Evolutionary conservation across 495 filamentous ascomycete genomes (phyloP).

Genomic region (Stereocaulon alpinum): DNA sequence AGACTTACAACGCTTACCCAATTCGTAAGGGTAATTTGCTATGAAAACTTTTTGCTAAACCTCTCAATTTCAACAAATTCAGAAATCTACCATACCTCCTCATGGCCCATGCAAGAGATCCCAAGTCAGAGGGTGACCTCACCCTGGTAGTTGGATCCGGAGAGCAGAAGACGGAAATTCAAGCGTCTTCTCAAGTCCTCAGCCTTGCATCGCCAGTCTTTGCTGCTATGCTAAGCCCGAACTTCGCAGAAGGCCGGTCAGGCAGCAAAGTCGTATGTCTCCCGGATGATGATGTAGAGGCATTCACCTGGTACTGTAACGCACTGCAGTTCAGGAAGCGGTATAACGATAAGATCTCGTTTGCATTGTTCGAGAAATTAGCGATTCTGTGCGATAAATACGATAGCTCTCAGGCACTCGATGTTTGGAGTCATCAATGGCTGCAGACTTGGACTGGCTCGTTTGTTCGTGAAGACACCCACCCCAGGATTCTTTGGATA

Average conservation of each 20-base stretch:
- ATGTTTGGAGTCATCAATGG: background rate
- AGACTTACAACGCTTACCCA: too few species aligned
- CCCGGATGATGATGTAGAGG: slow-evolving; percentile 14
- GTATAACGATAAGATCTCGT: too few species aligned
- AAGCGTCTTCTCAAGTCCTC: slow-evolving; percentile 21
- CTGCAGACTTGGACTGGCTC: background rate
- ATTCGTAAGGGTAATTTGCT: too few species aligned
- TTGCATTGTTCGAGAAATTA: background rate
- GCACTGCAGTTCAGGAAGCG: background rate
- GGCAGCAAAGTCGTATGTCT: slow-evolving; percentile 6
- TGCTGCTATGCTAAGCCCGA: slow-evolving; percentile 21
- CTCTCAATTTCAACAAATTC: too few species aligned
- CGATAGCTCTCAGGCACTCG: background rate
- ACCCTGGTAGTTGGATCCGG: background rate
- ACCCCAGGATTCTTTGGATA: background rate
- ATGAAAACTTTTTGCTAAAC: too few species aligned
- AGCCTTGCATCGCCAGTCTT: slow-evolving; percentile 22
- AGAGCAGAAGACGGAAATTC: slow-evolving; percentile 7
- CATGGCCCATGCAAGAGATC: too few species aligned
- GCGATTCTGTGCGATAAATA: background rate
- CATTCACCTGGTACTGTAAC: slow-evolving; percentile 3
- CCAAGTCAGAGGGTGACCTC: background rate
- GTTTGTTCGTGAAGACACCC: too few species aligned
- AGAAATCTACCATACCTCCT: too few species aligned
- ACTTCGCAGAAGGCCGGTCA: slow-evolving; percentile 20